Evolutionary conservation across 2,329 filamentous ascomycete species (phyloP).

Genomic region (Elsinoe fawcettii): DNA sequence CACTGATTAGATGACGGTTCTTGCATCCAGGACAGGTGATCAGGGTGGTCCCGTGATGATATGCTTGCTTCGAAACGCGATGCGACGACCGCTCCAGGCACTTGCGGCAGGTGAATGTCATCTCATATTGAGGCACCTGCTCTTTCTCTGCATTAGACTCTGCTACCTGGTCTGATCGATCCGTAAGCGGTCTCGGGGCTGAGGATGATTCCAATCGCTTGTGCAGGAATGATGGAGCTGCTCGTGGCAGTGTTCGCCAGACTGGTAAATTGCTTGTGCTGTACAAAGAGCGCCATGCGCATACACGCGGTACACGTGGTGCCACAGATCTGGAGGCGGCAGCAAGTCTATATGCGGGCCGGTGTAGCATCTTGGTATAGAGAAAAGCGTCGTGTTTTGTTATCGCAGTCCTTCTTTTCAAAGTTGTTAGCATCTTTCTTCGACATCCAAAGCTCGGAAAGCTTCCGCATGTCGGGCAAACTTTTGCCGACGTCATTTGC

Average conservation of each 20-base stretch:
- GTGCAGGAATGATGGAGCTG: conserved; percentile 15
- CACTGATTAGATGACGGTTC: conserved; percentile 83
- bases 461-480: neutral
- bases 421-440: too few relatives aligned
- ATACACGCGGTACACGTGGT: neutral
- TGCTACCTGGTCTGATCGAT: conserved; percentile 21
- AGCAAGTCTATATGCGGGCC: neutral
- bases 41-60: conserved; percentile 81
- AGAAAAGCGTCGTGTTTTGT: too few relatives aligned
- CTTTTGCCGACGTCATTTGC: conserved; percentile 13
- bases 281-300: neutral
- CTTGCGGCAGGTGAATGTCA: conserved; percentile 81
- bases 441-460: neutral
- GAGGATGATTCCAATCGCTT: conserved; percentile 18
- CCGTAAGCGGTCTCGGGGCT: conserved; percentile 23
- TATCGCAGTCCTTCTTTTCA: too few relatives aligned
- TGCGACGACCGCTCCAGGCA: conserved; percentile 77
- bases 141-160: conserved; percentile 26
- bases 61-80: conserved; percentile 84
- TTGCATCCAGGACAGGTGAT: conserved; percentile 82
- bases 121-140: conserved; percentile 63
- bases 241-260: conserved; percentile 17
- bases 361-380: neutral
- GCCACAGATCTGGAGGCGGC: neutral
- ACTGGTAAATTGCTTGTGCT: conserved; percentile 14